These are phyloP conservation scores for Fusarium abutilonis DNA, from an alignment of 2,329 filamentous ascomycete species.

Conservation along the genomic window DNA sequence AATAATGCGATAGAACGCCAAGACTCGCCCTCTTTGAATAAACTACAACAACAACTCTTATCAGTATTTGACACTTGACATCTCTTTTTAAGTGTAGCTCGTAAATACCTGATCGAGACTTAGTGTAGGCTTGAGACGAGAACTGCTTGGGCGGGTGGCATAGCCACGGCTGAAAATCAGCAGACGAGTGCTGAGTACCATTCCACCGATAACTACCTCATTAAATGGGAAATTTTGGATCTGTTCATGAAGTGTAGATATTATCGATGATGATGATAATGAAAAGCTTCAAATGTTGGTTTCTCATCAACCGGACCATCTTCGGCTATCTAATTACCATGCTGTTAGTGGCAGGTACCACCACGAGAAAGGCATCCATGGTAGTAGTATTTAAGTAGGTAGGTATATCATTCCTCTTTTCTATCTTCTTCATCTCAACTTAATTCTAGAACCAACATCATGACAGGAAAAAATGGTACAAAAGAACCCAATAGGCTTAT, in stretches of 20 bases:
- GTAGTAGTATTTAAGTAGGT: background rate
- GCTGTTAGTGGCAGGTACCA: slow-evolving; percentile 28
- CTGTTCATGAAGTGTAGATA: slow-evolving; percentile 13
- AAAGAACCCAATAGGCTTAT: slow-evolving; percentile 20
- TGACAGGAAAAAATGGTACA: slow-evolving; percentile 17
- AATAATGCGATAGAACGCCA: slow-evolving; percentile 68
- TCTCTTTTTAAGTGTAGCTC: slow-evolving; percentile 5
- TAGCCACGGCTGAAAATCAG: slow-evolving; percentile 48
- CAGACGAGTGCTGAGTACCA: slow-evolving; percentile 44
- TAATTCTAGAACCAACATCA: background rate
- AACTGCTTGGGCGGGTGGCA: slow-evolving; percentile 46
- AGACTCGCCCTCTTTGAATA: slow-evolving; percentile 63
- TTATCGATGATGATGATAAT: slow-evolving; percentile 27
- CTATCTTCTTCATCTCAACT: background rate
- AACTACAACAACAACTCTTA: slow-evolving; percentile 56
- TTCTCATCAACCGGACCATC: slow-evolving; percentile 29
- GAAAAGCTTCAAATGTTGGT: slow-evolving; percentile 30
- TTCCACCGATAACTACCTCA: slow-evolving; percentile 40
- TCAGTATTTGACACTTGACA: slow-evolving; percentile 13
- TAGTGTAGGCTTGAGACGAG: slow-evolving; percentile 53
- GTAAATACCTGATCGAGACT: slow-evolving; percentile 66
- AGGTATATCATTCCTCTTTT: background rate
- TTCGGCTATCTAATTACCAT: slow-evolving; percentile 31
- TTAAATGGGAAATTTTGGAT: slow-evolving; percentile 18
- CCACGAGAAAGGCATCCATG: background rate